These are phyloP conservation scores for Podila minutissima DNA, from an alignment of 192 early-diverging fungal genomes.

Conservation along the genomic window DNA sequence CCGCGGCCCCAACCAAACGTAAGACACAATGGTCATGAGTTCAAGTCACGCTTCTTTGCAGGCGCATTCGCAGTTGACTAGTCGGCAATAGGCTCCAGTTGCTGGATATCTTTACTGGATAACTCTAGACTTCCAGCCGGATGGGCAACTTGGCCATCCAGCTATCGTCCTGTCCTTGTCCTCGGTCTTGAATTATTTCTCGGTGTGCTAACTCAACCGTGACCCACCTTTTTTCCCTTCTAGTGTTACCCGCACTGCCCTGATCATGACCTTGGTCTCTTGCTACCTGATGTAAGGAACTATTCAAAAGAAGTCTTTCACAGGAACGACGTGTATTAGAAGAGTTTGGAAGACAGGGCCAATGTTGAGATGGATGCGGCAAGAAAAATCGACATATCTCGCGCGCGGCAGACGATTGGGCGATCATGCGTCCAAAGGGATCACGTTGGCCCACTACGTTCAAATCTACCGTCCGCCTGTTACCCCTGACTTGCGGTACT, in stretches of 20 bases:
- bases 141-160: too few relatives aligned
- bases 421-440: too few relatives aligned
- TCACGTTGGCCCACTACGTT: too few relatives aligned
- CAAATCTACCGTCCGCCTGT: too few relatives aligned
- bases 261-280: slow-evolving; percentile 65
- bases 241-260: slow-evolving; percentile 65
- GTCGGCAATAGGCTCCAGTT: too few relatives aligned
- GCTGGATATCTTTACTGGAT: too few relatives aligned
- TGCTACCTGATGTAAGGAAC: slow-evolving; percentile 71
- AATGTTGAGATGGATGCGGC: too few relatives aligned
- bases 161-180: too few relatives aligned
- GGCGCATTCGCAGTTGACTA: background rate
- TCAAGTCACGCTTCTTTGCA: background rate
- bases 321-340: background rate
- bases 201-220: background rate
- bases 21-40: slow-evolving; percentile 7
- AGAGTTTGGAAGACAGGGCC: background rate
- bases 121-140: too few relatives aligned
- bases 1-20: slow-evolving; percentile 72
- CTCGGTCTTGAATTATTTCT: background rate
- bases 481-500: too few relatives aligned
- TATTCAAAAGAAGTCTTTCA: background rate
- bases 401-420: too few relatives aligned
- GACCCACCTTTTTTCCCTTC: background rate
- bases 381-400: too few relatives aligned